These are phyloP conservation scores for Trichoderma cornu-damae DNA, from an alignment of 2,329 filamentous ascomycete species.

Conservation along the genomic window DNA sequence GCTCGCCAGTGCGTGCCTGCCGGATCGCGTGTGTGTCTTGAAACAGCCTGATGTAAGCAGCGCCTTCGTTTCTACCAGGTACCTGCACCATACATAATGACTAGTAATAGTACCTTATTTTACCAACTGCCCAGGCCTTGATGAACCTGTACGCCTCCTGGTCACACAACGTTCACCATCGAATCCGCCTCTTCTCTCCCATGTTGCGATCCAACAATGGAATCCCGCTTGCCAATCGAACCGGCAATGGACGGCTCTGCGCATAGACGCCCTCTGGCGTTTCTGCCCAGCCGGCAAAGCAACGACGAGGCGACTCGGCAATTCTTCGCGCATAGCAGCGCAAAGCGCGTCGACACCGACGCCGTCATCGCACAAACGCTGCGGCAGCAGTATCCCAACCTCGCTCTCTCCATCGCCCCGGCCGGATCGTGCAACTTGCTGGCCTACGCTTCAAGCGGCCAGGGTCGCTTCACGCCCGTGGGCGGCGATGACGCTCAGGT, in stretches of 20 bases:
- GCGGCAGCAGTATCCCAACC: constrained; percentile 39
- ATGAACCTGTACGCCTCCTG: too few species aligned
- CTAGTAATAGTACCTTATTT: too few species aligned
- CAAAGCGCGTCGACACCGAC: constrained; percentile 40
- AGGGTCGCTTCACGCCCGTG: constrained; percentile 32
- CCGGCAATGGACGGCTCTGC: background rate
- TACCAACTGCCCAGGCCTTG: too few species aligned
- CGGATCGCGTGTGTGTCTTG: too few species aligned
- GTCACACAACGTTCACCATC: background rate
- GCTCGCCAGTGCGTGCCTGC: too few species aligned
- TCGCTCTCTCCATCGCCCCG: constrained; percentile 38
- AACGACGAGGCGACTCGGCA: constrained; percentile 15
- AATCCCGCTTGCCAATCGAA: background rate
- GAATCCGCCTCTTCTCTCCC: background rate
- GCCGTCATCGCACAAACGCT: constrained; percentile 38
- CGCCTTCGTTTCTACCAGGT: too few species aligned
- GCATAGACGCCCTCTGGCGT: background rate
- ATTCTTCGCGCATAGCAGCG: constrained; percentile 39
- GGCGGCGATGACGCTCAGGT: constrained; percentile 19
- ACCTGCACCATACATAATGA: too few species aligned
- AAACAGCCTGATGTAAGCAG: too few species aligned
- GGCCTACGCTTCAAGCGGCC: constrained; percentile 38
- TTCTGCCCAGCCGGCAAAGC: background rate
- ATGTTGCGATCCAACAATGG: background rate
- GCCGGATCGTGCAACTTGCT: constrained; percentile 36